A percentile compares a stretch with the other conserved stretches of the same genome.
phyloP scores from a whole-genome alignment of 2,329 filamentous ascomycete genomes.

The Ceratocystis cubensis region DNA sequence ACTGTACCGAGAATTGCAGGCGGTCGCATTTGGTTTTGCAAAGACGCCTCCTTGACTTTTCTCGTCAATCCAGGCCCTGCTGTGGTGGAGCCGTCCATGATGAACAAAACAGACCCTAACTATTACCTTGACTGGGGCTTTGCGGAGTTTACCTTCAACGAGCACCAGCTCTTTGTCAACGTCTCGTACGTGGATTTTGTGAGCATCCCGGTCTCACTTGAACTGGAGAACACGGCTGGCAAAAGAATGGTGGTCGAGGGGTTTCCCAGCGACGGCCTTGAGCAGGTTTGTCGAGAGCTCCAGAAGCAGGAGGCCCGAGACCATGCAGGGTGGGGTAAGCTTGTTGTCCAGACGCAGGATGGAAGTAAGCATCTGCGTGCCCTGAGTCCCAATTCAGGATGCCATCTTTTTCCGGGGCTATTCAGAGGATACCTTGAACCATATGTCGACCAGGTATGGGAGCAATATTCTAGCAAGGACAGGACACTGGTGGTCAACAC shows the following conservation, averaged over 20 bases:
- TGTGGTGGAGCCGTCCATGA: slow-evolving; percentile 62
- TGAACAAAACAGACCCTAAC: slow-evolving; percentile 52
- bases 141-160: slow-evolving; percentile 56
- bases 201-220: slow-evolving; percentile 47
- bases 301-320: slow-evolving; percentile 35
- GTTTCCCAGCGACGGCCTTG: slow-evolving; percentile 36
- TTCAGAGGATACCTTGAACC: slow-evolving; percentile 39
- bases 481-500: slow-evolving; percentile 40
- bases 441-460: slow-evolving; percentile 42
- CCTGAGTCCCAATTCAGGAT: slow-evolving; percentile 41
- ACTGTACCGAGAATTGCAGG: slow-evolving; percentile 59
- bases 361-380: slow-evolving; percentile 36
- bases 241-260: slow-evolving; percentile 37
- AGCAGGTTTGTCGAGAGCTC: slow-evolving; percentile 35
- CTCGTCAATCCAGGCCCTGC: slow-evolving; percentile 58
- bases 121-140: slow-evolving; percentile 52
- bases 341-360: slow-evolving; percentile 34
- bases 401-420: slow-evolving; percentile 33
- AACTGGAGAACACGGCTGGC: slow-evolving; percentile 37
- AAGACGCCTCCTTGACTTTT: slow-evolving; percentile 50
- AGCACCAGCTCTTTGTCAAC: slow-evolving; percentile 49
- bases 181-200: slow-evolving; percentile 70
- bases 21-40: slow-evolving; percentile 59
- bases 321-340: slow-evolving; percentile 39
- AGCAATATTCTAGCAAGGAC: slow-evolving; percentile 31